phyloP scores from a whole-genome alignment of 176 grass and related monocot species.

The Eremochloa ophiuroides region DNA sequence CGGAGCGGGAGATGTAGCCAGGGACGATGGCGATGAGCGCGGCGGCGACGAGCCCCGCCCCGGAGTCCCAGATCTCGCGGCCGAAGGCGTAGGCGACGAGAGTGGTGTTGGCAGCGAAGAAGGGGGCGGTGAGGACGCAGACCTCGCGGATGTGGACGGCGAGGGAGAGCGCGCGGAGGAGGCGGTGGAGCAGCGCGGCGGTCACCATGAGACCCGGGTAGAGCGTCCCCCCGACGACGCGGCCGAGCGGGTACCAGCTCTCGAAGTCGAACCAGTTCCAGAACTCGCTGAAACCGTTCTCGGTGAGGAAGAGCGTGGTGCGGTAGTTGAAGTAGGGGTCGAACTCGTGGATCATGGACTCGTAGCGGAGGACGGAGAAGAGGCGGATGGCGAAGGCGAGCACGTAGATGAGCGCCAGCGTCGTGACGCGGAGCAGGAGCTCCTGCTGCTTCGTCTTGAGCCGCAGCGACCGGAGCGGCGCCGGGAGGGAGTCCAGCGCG shows the following conservation, averaged over 20 bases:
- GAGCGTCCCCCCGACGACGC: constrained; percentile 90
- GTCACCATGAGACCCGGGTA: constrained; percentile 97
- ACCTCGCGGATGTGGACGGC: constrained; percentile 95
- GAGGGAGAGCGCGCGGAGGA: constrained; percentile 75
- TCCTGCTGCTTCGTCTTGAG: constrained; percentile 99
- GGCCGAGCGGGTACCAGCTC: constrained; percentile 99
- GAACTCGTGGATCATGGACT: constrained; percentile 99
- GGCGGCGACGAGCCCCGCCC: constrained; percentile 75
- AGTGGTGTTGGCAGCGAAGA: constrained; percentile 98
- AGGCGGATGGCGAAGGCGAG: constrained; percentile 91
- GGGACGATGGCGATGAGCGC: constrained; percentile 93
- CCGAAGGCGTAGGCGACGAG: constrained; percentile 96
- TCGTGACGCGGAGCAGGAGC: constrained; percentile 76
- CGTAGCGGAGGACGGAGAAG: constrained; percentile 97
- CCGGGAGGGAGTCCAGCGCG: constrained; percentile 32
- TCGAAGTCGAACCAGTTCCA: constrained; percentile 99
- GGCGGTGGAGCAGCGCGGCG: constrained; percentile 75
- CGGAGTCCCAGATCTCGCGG: constrained; percentile 97
- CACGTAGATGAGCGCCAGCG: constrained; percentile 91
- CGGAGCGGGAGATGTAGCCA: constrained; percentile 96
- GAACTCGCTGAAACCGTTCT: constrained; percentile 81
- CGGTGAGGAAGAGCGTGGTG: constrained; percentile 92
- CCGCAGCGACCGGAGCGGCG: constrained; percentile 55
- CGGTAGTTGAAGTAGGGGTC: constrained; percentile 99
- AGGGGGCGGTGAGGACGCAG: constrained; percentile 94